These are phyloP conservation scores for Shiraia bambusicola DNA, from an alignment of 2,329 filamentous ascomycete genomes.

Conservation along the genomic window DNA sequence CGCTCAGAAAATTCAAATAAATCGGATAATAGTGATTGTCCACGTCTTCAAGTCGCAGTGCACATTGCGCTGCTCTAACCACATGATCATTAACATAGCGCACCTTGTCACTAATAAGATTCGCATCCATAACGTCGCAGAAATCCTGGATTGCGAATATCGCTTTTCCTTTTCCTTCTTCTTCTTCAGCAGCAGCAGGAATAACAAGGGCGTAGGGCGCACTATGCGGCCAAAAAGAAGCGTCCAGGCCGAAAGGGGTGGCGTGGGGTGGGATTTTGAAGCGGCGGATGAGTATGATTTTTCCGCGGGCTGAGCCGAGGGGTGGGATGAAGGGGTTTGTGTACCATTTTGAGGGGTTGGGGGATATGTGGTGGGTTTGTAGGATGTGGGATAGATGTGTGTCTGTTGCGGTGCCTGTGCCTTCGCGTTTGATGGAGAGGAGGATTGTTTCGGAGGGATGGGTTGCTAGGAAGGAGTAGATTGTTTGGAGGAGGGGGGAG, in stretches of 20 bases:
- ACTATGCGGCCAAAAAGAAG: constrained; percentile 80
- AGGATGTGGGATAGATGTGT: constrained; percentile 75
- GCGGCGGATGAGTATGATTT: constrained; percentile 80
- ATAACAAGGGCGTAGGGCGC: constrained; percentile 72
- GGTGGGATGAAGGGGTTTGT: constrained; percentile 71
- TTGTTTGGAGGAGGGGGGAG: constrained; percentile 66
- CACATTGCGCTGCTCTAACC: constrained; percentile 59
- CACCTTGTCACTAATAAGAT: constrained; percentile 81
- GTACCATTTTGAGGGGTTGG: constrained; percentile 68
- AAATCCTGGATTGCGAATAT: constrained; percentile 85
- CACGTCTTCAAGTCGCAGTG: no score
- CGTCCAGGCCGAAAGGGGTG: constrained; percentile 54
- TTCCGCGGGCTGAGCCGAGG: constrained; percentile 76
- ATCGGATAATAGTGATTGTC: no score
- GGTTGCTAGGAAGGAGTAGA: constrained; percentile 72
- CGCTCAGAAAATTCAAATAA: constrained; percentile 87
- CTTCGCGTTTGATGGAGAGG: constrained; percentile 88
- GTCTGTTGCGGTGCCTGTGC: constrained; percentile 77
- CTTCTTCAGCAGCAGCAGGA: no score
- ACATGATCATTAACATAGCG: constrained; percentile 72
- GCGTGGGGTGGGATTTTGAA: constrained; percentile 57
- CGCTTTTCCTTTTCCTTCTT: constrained; percentile 44
- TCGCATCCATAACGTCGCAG: constrained; percentile 77
- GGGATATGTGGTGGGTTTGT: constrained; percentile 66
- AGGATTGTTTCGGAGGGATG: constrained; percentile 83